Conservation (phyloP, 176 grass and related monocot species). For the Phoenix roebelenii region DNA sequence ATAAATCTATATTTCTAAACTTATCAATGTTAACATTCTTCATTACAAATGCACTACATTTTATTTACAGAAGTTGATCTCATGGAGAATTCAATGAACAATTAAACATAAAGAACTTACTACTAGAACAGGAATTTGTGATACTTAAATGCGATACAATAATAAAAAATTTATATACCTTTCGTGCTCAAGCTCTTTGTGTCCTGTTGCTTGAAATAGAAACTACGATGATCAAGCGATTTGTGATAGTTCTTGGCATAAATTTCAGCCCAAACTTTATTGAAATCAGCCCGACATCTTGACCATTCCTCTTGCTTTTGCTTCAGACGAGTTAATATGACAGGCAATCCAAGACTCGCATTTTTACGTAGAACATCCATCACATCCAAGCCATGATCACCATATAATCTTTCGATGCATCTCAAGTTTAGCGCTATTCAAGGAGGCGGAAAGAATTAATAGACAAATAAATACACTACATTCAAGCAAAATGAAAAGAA, state of each 20-base stretch:
- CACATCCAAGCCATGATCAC: constrained; percentile 70
- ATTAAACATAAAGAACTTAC: too few relatives aligned
- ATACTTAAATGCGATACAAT: too few relatives aligned
- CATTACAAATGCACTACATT: too few relatives aligned
- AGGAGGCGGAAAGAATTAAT: neutral
- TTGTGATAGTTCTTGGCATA: constrained; percentile 83
- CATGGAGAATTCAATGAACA: too few relatives aligned
- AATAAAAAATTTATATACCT: constrained; percentile 25
- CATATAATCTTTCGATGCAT: constrained; percentile 68
- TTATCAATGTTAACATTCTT: too few relatives aligned
- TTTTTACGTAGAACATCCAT: constrained; percentile 69
- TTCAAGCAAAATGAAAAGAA: neutral
- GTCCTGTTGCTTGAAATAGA: constrained; percentile 81
- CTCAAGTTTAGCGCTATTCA: constrained; percentile 52
- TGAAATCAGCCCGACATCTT: constrained; percentile 66
- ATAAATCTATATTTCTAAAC: too few relatives aligned
- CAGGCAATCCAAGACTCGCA: constrained; percentile 53
- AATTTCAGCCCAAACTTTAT: constrained; percentile 78
- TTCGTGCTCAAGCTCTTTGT: constrained; percentile 68
- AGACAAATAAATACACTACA: too few relatives aligned
- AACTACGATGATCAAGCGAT: constrained; percentile 75
- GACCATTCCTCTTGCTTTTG: constrained; percentile 79
- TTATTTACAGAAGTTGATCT: too few relatives aligned
- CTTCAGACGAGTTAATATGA: constrained; percentile 69
- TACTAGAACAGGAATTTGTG: too few relatives aligned